Evolutionary conservation across 2,329 filamentous ascomycete genomes (phyloP).

Genomic region (Plectosphaerella plurivora): DNA sequence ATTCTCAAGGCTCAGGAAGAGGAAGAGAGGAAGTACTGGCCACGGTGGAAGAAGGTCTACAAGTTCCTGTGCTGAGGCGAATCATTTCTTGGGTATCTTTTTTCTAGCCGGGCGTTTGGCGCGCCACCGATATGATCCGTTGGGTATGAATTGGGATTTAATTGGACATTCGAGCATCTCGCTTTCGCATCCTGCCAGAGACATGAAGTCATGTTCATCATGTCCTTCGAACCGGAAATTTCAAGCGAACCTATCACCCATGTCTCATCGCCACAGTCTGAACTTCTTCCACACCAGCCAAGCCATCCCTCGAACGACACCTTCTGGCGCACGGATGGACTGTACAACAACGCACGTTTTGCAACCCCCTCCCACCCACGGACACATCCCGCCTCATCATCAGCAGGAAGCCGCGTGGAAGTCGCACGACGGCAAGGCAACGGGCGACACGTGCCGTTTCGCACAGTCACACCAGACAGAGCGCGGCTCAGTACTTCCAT

Average conservation of each 20-base stretch:
- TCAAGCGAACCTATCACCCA: not conserved
- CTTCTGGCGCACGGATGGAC: no score
- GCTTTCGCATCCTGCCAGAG: not conserved
- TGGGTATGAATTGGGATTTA: not conserved
- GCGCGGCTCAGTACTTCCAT: no score
- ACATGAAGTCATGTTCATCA: not conserved
- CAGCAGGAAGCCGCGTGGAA: no score
- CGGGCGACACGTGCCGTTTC: no score
- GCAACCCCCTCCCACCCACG: no score
- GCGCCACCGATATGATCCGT: not conserved
- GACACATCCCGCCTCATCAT: no score
- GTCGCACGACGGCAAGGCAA: no score
- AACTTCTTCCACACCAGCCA: no score
- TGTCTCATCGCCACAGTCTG: no score
- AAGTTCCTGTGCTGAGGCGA: conserved; percentile 62
- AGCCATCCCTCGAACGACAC: no score
- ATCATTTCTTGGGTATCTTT: not conserved
- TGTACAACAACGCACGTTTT: no score
- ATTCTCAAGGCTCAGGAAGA: conserved; percentile 75
- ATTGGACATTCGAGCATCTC: not conserved
- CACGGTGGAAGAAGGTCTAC: conserved; percentile 71
- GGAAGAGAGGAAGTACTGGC: conserved; percentile 69
- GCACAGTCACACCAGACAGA: no score
- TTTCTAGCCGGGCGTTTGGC: not conserved
- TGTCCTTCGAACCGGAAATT: not conserved